phyloP scores from a whole-genome alignment of 345 rosid genomes.

The Turritis glabra region DNA sequence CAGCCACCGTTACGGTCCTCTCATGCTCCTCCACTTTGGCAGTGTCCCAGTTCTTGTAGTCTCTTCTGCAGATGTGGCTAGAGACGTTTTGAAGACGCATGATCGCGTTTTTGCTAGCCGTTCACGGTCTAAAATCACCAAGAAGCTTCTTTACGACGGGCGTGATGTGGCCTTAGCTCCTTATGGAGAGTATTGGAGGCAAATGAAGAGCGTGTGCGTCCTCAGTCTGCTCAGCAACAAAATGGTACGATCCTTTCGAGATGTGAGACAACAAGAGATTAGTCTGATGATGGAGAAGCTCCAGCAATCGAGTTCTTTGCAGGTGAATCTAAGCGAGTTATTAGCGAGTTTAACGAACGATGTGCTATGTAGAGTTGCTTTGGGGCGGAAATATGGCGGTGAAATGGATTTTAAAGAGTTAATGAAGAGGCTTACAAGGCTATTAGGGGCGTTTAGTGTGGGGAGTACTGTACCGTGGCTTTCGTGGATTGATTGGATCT shows the following conservation, averaged over 20 bases:
- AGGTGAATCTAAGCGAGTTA: constrained; percentile 45
- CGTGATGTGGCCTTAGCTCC: constrained; percentile 49
- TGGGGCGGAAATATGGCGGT: constrained; percentile 53
- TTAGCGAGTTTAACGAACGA: constrained; percentile 40
- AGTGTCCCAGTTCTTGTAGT: constrained; percentile 43
- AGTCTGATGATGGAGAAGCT: constrained; percentile 35
- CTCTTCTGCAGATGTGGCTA: constrained; percentile 56
- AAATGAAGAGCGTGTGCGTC: constrained; percentile 51
- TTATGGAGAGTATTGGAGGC: constrained; percentile 73
- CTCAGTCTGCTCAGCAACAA: constrained; percentile 48
- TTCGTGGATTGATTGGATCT: constrained; percentile 41
- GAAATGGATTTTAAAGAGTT: constrained; percentile 43
- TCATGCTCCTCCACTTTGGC: constrained; percentile 62
- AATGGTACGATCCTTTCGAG: constrained; percentile 46
- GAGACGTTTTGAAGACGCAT: constrained; percentile 52
- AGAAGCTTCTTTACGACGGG: constrained; percentile 45
- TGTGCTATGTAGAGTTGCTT: constrained; percentile 49
- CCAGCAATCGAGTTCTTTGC: not conserved
- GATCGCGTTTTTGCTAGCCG: constrained; percentile 53
- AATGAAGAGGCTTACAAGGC: constrained; percentile 23
- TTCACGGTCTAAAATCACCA: constrained; percentile 27
- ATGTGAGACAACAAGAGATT: constrained; percentile 51
- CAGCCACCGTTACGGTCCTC: constrained; percentile 48
- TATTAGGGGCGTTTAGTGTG: constrained; percentile 38
- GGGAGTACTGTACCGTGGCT: constrained; percentile 58